Base-by-base conservation (phyloP, 768 basidiomycete genomes). In the Clathrus columnatus region DNA sequence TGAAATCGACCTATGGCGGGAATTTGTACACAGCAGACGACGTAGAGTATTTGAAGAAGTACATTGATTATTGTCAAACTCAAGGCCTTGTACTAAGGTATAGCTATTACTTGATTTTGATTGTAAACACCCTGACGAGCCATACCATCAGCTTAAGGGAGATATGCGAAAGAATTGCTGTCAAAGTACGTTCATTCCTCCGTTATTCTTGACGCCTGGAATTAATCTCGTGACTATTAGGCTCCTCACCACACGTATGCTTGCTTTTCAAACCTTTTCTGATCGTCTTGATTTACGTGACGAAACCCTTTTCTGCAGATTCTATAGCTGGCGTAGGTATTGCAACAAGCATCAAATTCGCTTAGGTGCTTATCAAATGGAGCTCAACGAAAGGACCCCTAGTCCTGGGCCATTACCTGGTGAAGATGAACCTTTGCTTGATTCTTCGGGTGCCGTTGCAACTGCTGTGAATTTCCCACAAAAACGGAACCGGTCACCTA, bases 261-360 rank as follows among this genome's bases (percentile, higher is more conserved):
- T 41, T 49, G 8, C 29, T 11, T 48, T 26, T 6, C 48, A 17
- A 51, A 17, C 30, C 11, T 51, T 51, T 36, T 14, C n/a, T 36
- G n/a, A 18, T 29, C 43, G 11, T 52, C 2, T 2, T 18, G 21
- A 16, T 44, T n/a, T 17, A 14, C 36, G 51, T 21, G 10, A 14
- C 18, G 17, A 26, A 29, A 30, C 32, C 26, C 20, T 43, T 32
- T 50, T 14, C 20, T 8, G 16, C 53, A 91, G 88, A 10, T 91
- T 91, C 66, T 91, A 90, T 65, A 91, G 89, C 1, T 92, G 90
- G 90, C 79, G 90, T 41, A 81, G 90, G 44, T 92, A 91, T 63
- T 92, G 90, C 72, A 92, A 92, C 66, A 92, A 91, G 64, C 89
- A 92, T 66, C 87, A 91, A 67, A 92, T 92, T 49, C 82, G 87